Percentiles rank a stretch among this genome's conserved stretches.
phyloP scores from a whole-genome alignment of 371 early-diverging fungal genomes.

The Rhizopus microsporus region DNA sequence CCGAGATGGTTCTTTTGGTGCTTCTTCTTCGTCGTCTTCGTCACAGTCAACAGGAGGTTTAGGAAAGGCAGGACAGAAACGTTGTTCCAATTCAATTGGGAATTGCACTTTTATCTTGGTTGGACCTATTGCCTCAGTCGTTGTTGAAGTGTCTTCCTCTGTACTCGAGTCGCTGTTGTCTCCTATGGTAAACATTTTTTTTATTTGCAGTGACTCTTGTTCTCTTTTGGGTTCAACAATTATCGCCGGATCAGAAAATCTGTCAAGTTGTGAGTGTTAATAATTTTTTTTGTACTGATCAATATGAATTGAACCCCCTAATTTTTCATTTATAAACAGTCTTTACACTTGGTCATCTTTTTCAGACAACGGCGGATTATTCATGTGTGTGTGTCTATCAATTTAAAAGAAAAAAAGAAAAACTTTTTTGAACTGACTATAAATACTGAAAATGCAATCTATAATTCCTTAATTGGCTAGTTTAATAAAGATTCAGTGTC shows the following conservation, averaged over 20 bases:
- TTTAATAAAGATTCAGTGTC: not conserved
- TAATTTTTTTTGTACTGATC: not conserved
- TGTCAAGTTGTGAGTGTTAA: not conserved
- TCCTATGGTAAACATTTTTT: conserved; percentile 14
- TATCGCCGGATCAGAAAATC: conserved; percentile 13
- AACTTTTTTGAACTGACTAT: too few relatives aligned
- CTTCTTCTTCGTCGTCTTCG: conserved; percentile 4
- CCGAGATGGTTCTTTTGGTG: conserved; percentile 8
- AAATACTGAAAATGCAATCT: not conserved
- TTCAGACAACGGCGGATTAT: not conserved
- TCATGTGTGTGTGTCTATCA: not conserved
- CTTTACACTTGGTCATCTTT: not conserved
- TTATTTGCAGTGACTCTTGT: conserved; percentile 4
- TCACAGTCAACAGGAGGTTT: conserved; percentile 24
- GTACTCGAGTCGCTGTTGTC: conserved; percentile 7
- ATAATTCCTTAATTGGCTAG: not conserved
- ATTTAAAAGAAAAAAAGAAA: not conserved
- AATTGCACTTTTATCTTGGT: conserved; percentile 12
- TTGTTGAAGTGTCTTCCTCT: conserved; percentile 10
- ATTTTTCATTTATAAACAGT: not conserved
- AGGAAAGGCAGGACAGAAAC: conserved; percentile 14
- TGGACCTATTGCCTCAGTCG: not conserved
- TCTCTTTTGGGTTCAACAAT: conserved; percentile 2
- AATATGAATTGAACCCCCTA: too few relatives aligned
- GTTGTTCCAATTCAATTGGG: conserved; percentile 14